These are phyloP conservation scores for Herpotrichia juniperi DNA, from an alignment of 2,329 filamentous ascomycete species.

Conservation along the genomic window DNA sequence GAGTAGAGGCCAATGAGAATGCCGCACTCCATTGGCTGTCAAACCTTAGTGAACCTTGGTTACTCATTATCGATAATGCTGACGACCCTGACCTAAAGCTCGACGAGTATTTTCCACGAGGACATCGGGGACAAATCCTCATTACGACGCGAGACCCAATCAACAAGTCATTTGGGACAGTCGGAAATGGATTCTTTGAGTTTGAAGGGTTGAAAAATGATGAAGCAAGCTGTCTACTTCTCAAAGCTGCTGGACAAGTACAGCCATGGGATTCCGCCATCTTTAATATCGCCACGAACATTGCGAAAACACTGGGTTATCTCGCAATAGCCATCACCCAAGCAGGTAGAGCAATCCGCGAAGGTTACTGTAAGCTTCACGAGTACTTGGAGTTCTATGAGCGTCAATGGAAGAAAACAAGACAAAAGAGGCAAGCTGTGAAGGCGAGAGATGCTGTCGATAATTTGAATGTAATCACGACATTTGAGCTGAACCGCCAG, in stretches of 20 bases:
- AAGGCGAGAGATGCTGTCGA: too few relatives aligned
- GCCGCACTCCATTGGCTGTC: conserved; percentile 25
- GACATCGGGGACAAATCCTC: conserved; percentile 29
- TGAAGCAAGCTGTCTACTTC: conserved; percentile 27
- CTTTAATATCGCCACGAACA: conserved; percentile 11
- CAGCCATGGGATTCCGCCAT: conserved; percentile 21
- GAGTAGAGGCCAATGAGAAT: conserved; percentile 30
- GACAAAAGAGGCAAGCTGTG: conserved; percentile 6
- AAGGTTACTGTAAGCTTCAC: conserved; percentile 21
- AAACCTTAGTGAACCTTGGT: conserved; percentile 21
- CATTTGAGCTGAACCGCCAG: too few relatives aligned
- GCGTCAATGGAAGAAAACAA: conserved; percentile 15
- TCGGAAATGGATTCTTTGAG: conserved; percentile 23
- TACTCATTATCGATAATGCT: conserved; percentile 38
- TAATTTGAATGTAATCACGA: too few relatives aligned
- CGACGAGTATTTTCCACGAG: conserved; percentile 27
- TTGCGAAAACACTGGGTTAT: conserved; percentile 29
- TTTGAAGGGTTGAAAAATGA: conserved; percentile 22
- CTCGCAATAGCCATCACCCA: conserved; percentile 32
- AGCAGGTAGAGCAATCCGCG: conserved; percentile 26
- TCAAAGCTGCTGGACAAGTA: conserved; percentile 23
- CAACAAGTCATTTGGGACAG: conserved; percentile 25
- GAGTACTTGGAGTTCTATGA: conserved; percentile 22
- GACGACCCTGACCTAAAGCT: conserved; percentile 27
- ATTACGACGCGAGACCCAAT: conserved; percentile 35